Conservation (phyloP, 1,284 basidiomycete species). For the Wolfiporia cocos region DNA sequence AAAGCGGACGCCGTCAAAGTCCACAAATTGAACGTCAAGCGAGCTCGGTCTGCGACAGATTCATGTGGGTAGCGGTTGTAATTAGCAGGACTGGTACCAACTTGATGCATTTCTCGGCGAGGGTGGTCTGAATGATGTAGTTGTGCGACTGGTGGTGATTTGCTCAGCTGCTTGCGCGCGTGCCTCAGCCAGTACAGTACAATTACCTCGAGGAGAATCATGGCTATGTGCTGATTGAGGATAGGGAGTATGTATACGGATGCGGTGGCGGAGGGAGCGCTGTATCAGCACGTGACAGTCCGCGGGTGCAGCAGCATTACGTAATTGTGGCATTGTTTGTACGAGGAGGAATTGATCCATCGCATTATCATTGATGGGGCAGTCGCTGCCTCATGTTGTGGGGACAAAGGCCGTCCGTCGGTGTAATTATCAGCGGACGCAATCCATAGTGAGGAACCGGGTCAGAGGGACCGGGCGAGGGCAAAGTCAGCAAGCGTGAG, state of each 20-base stretch:
- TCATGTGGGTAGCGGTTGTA: conserved; percentile 2
- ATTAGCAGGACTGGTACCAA: too few relatives aligned
- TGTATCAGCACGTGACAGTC: too few relatives aligned
- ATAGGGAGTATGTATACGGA: background rate
- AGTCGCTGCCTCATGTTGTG: too few relatives aligned
- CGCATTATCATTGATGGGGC: too few relatives aligned
- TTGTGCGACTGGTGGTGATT: conserved; percentile 65
- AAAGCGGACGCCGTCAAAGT: conserved; percentile 97
- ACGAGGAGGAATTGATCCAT: too few relatives aligned
- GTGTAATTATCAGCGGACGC: too few relatives aligned
- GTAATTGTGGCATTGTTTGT: too few relatives aligned
- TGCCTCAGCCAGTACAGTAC: background rate
- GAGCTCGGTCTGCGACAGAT: conserved; percentile 66
- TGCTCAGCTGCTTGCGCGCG: background rate
- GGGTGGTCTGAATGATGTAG: conserved; percentile 88
- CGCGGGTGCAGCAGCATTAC: too few relatives aligned
- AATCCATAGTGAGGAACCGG: too few relatives aligned
- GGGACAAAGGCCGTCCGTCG: too few relatives aligned
- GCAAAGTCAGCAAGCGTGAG: too few relatives aligned
- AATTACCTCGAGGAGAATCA: conserved; percentile 73
- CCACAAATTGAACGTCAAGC: conserved; percentile 93
- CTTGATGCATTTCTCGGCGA: conserved; percentile 89
- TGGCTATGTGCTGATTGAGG: conserved; percentile 24
- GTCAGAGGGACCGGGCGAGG: too few relatives aligned
- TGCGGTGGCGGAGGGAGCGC: conserved; percentile 9